These are phyloP conservation scores for Torulaspora maleeae DNA, from an alignment of 805 yeast genomes.

Conservation along the genomic window DNA sequence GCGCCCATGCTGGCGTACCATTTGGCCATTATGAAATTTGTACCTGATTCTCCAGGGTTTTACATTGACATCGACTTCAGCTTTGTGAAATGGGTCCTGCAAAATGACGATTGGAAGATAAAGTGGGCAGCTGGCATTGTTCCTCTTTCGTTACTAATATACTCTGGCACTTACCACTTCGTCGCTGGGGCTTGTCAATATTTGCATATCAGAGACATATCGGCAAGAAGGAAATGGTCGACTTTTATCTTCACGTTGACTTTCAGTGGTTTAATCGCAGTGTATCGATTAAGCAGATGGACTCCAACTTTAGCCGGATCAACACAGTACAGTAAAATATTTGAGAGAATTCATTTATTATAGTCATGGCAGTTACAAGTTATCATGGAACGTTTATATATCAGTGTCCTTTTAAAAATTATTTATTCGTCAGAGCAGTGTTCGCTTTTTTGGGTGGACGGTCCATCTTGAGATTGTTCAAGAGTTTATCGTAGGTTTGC, in stretches of 20 bases:
- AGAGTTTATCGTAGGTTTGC: slow-evolving; percentile 65
- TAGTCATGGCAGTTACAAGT: neutral
- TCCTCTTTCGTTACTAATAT: slow-evolving; percentile 21
- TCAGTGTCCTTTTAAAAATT: neutral
- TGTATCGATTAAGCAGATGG: slow-evolving; percentile 18
- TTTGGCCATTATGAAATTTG: slow-evolving; percentile 19
- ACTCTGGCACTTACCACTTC: slow-evolving; percentile 25
- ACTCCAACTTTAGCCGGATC: slow-evolving; percentile 8
- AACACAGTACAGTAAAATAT: slow-evolving; percentile 12
- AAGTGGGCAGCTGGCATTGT: slow-evolving; percentile 23
- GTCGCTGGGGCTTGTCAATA: slow-evolving; percentile 25
- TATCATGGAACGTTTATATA: neutral
- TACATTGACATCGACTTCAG: slow-evolving; percentile 20
- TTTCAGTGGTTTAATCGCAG: slow-evolving; percentile 17
- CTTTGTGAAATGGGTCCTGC: slow-evolving; percentile 25
- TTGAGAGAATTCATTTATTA: slow-evolving; percentile 7
- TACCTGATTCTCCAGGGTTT: slow-evolving; percentile 15
- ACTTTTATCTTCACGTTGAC: slow-evolving; percentile 13
- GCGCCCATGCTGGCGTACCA: slow-evolving; percentile 22
- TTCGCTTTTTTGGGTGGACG: slow-evolving; percentile 10
- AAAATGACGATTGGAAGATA: slow-evolving; percentile 16
- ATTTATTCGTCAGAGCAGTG: neutral
- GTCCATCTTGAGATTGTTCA: slow-evolving; percentile 54
- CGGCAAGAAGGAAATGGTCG: slow-evolving; percentile 20
- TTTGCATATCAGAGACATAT: slow-evolving; percentile 16